Percentiles rank a stretch among this genome's conserved stretches.
phyloP scores from a whole-genome alignment of 108 stramenopile genomes.

The Cyclotella distinguenda region DNA sequence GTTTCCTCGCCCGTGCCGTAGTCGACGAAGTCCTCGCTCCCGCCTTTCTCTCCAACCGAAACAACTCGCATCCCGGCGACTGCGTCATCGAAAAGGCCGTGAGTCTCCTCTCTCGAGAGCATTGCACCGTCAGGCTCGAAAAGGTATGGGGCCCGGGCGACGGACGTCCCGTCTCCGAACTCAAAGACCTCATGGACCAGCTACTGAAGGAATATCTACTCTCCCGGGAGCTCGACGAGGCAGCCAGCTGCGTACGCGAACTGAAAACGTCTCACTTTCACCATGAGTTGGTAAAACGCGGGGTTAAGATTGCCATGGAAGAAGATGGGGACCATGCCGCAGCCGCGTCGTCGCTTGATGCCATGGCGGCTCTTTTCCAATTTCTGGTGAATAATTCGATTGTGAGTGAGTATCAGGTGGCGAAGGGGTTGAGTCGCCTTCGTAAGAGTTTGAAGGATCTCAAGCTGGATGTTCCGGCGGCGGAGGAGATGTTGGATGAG shows the following conservation, averaged over 20 bases:
- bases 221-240: constrained; percentile 91
- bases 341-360: constrained; percentile 57
- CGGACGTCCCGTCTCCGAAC: constrained; percentile 90
- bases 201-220: constrained; percentile 88
- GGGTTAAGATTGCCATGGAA: constrained; percentile 87
- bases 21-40: constrained; percentile 95
- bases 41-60: constrained; percentile 88
- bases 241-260: constrained; percentile 88
- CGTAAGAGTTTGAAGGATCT: constrained; percentile 68
- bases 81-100: constrained; percentile 87
- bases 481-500: constrained; percentile 61
- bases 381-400: constrained; percentile 73
- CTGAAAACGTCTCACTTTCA: constrained; percentile 86
- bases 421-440: constrained; percentile 73
- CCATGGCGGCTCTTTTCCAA: constrained; percentile 74
- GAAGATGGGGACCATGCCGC: constrained; percentile 61
- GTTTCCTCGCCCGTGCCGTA: constrained; percentile 92
- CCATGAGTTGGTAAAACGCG: constrained; percentile 97
- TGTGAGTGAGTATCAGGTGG: constrained; percentile 79
- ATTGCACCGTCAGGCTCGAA: constrained; percentile 89
- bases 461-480: constrained; percentile 75
- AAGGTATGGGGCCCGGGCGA: constrained; percentile 96
- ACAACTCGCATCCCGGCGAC: constrained; percentile 80
- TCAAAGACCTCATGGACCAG: constrained; percentile 93
- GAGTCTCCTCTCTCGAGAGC: constrained; percentile 80